Evolutionary conservation across 345 rosid genomes (phyloP).

Genomic region (Salix suchowensis): DNA sequence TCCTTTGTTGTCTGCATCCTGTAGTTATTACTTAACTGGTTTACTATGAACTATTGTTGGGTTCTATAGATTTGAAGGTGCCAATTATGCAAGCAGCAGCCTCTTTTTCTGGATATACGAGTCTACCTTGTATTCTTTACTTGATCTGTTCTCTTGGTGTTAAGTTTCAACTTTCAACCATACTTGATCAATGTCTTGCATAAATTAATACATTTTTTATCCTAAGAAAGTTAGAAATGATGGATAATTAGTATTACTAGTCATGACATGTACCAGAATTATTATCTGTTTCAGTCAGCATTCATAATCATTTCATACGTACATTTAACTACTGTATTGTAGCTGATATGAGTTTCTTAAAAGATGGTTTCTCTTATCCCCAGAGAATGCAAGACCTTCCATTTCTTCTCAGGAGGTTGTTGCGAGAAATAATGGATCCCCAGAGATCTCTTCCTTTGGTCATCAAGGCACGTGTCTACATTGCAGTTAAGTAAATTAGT

Average conservation of each 20-base stretch:
- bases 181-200: neutral
- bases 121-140: no score
- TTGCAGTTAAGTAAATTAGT: slow-evolving; percentile 59
- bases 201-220: neutral
- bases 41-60: neutral
- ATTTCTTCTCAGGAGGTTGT: slow-evolving; percentile 67
- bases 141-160: neutral
- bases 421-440: slow-evolving; percentile 75
- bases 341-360: neutral
- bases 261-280: neutral
- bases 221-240: neutral
- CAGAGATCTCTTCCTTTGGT: slow-evolving; percentile 83
- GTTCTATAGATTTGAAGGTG: neutral
- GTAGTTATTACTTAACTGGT: neutral
- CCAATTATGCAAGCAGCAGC: neutral
- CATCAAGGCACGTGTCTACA: slow-evolving; percentile 70
- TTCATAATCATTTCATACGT: neutral
- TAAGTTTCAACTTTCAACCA: neutral
- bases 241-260: neutral
- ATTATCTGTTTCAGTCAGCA: neutral
- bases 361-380: neutral
- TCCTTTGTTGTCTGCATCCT: neutral
- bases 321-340: neutral
- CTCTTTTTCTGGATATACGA: neutral
- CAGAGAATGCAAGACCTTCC: slow-evolving; percentile 96